These are phyloP conservation scores for Cryptococcus wingfieldii DNA, from an alignment of 1,284 basidiomycete genomes.

Conservation along the genomic window DNA sequence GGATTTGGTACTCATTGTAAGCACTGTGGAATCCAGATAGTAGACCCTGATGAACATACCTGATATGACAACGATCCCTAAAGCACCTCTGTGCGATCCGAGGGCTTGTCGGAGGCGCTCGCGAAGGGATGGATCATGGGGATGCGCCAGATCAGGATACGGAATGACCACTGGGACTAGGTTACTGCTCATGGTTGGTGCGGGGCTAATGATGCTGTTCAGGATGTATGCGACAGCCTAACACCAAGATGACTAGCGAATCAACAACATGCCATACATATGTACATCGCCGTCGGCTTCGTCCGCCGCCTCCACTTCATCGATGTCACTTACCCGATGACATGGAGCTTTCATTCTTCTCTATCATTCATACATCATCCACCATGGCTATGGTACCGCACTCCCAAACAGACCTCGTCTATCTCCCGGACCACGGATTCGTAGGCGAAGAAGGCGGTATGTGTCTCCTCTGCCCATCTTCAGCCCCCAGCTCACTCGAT, in stretches of 20 bases:
- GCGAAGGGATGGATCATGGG: conserved; percentile 54
- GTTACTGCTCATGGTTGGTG: not conserved
- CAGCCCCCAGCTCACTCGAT: not conserved
- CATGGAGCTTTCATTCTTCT: not conserved
- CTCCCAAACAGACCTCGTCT: conserved; percentile 36
- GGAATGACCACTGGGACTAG: conserved; percentile 67
- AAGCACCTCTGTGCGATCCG: conserved; percentile 65
- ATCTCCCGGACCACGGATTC: conserved; percentile 39
- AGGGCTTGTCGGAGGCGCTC: conserved; percentile 64
- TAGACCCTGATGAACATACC: conserved; percentile 24
- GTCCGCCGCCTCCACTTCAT: too few species aligned
- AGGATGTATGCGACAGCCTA: too few species aligned
- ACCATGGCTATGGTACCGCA: conserved; percentile 33
- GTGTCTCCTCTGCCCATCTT: conserved; percentile 7
- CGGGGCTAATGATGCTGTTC: too few species aligned
- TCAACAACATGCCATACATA: too few species aligned
- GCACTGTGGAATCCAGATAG: not conserved
- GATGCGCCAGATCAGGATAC: conserved; percentile 56
- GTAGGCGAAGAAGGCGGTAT: conserved; percentile 42
- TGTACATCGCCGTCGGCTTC: too few species aligned
- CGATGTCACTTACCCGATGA: too few species aligned
- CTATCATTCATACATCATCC: not conserved
- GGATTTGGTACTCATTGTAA: not conserved
- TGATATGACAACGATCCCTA: conserved; percentile 74
- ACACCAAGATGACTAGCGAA: too few species aligned